Evolutionary conservation across 768 basidiomycete genomes (phyloP), one percentile per base, ranked within the genome.

Genomic region (Dioszegia crocea): DNA sequence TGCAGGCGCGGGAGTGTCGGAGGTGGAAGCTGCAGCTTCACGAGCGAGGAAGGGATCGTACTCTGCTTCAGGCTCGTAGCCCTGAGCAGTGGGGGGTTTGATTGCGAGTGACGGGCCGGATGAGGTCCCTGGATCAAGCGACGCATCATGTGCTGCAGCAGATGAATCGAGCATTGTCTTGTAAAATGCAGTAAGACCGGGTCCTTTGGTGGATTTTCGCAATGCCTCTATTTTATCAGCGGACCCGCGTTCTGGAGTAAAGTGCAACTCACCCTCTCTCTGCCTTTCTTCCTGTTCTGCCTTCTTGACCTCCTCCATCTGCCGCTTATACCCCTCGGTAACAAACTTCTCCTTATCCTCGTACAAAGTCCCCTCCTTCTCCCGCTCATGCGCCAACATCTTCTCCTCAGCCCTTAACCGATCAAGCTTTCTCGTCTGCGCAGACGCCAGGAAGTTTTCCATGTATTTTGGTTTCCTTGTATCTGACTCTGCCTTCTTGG

Each of bases 391-490:
- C 74, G 93, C 89, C 74, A 97, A 87, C 88, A 94, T 88, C 81
- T 98, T 97, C 78, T 98, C 94, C 77, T 99, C 96, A 0, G 96
- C 96, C 54, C 92, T 83, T 11, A 98, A 78, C 68, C 89, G 83
- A 76, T 99, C 96, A 47, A 94, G 76, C 67, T 86, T 85, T 24
- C 96, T 83, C 26, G 91, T 91, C n/a, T 86, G 85, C 27, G 96
- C 92, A 8, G 89, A 84, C 16, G 80, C 78, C 1, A 98, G 80
- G 31, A 98, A 83, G 24, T 82, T 84, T 38, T 83, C 82, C 52
- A 98, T 96, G 71, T 98, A 98, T 80, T 96, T 97, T 0, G 94
- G 94, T 89, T 93, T 91, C 60, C 90, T 82, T 65, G 86, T 86
- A 60, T 83, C 84, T 2, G 84, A 70, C 64, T 92, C 91, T 12